Evolutionary conservation across 2,329 filamentous ascomycete species (phyloP), one percentile per base, ranked within the genome.

Genomic region (Colletotrichum aenigma): DNA sequence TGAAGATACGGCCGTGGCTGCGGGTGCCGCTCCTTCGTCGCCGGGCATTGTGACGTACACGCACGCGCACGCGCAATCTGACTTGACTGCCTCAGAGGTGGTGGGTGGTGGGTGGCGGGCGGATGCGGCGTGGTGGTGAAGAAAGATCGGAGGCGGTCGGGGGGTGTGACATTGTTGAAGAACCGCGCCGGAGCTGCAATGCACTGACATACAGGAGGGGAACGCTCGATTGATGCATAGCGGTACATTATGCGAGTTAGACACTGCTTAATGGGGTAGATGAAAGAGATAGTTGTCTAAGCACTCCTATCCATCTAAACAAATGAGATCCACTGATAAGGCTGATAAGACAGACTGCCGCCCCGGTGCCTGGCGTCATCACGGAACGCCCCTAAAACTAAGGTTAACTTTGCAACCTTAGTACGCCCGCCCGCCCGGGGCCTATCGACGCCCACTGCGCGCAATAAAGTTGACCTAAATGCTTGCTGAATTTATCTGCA

Each of bases 161-260:
- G 15, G n/a, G 52, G 69, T 75, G 62, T 75, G 62, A 72, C 73
- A 64, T 68, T 73, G 69, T 67, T 75, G 70, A 72, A 75, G 70
- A 75, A 72, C 21, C 34, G 32, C 12, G 43, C 26, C n/a, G 67
- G 48, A 64, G 69, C 38, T 75, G 69, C 62, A 73, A 65, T 68
- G 69, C 56, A 68, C 56, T 71, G 38, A 56, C 28, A 21, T 9
- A 48, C 18, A 43, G 43, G 55, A 71, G 48, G 55, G 36, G 30
- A 62, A 30, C 28, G 18, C 34, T 58, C 26, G n/a, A 26, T 73
- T 66, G 15, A 64, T 65, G 71, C 66, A 64, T 62, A 24, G 9
- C 5, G 13, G 9, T 32, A 26, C 24, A 18, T 24, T 56, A 30
- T 6, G 30, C 12, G n/a, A 3, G 15, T 6, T 3, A 8, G 12